Conservation (phyloP, 1,284 basidiomycete species). For the Ganoderma leucocontextum region DNA sequence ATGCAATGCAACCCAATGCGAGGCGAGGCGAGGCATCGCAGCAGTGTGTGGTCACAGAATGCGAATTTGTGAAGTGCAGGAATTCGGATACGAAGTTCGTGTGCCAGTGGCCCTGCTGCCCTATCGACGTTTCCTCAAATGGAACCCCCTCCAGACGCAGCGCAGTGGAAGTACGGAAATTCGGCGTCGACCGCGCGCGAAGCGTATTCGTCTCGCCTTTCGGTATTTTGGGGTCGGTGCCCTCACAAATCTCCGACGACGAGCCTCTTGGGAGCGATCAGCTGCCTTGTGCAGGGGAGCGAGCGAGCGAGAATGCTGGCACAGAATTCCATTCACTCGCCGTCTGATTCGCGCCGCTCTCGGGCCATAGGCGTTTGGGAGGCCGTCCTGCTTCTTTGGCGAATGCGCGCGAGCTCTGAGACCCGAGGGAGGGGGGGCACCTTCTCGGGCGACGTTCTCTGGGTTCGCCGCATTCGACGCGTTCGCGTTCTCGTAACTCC, state of each 20-base stretch:
- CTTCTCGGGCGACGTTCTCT: background rate
- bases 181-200: background rate
- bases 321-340: background rate
- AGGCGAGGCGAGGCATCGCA: background rate
- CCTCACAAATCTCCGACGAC: slow-evolving; percentile 3
- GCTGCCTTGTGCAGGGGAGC: background rate
- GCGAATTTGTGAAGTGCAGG: background rate
- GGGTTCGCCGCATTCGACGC: background rate
- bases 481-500: background rate
- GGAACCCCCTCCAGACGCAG: background rate
- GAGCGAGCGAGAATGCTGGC: background rate
- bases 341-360: slow-evolving; percentile 9
- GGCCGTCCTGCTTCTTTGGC: slow-evolving; percentile 7
- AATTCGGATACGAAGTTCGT: background rate
- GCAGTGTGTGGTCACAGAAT: background rate
- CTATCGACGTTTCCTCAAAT: slow-evolving; percentile 3
- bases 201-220: background rate
- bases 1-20: background rate
- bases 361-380: slow-evolving; percentile 10
- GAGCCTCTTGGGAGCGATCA: background rate
- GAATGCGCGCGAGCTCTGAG: slow-evolving; percentile 1
- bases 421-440: background rate
- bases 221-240: background rate
- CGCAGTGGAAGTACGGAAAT: background rate
- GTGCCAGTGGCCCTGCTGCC: background rate